Conservation (phyloP, 345 rosid genomes). For the Passiflora organensis region DNA sequence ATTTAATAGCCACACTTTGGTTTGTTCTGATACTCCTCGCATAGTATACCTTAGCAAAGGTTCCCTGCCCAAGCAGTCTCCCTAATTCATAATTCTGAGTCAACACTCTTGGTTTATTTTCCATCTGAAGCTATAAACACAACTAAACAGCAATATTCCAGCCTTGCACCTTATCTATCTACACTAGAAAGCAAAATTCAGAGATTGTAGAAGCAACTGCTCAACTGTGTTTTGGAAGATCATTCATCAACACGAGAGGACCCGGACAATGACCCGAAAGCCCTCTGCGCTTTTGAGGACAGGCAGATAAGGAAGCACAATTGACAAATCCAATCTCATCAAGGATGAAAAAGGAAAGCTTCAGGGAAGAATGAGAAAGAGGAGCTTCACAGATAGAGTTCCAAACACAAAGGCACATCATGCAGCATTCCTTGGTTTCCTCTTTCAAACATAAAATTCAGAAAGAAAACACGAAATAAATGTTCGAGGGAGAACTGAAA, state of each 20-base stretch:
- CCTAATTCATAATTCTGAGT: slow-evolving; percentile 25
- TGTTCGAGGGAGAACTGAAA: too few species aligned
- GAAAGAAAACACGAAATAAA: too few species aligned
- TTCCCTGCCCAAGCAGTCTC: slow-evolving; percentile 32
- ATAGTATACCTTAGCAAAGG: slow-evolving; percentile 30
- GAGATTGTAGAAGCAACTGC: background rate
- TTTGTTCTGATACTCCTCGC: slow-evolving; percentile 22
- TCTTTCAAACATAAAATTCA: background rate
- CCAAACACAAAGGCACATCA: slow-evolving; percentile 18
- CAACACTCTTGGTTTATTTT: slow-evolving; percentile 19
- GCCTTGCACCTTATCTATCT: background rate
- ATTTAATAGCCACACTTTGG: slow-evolving; percentile 26
- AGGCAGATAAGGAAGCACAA: background rate
- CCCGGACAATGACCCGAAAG: background rate
- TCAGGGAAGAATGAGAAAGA: background rate
- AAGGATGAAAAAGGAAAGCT: slow-evolving; percentile 2
- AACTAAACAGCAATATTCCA: background rate
- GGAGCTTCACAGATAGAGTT: slow-evolving; percentile 3
- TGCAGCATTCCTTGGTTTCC: slow-evolving; percentile 24
- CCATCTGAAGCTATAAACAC: slow-evolving; percentile 14
- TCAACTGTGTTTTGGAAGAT: slow-evolving; percentile 24
- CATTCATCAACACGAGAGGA: slow-evolving; percentile 10
- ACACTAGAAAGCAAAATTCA: background rate
- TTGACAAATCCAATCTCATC: slow-evolving; percentile 13
- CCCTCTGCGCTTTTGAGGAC: background rate